Evolutionary conservation across 129 eudicot species (phyloP).

Genomic region (Tanacetum coccineum): DNA sequence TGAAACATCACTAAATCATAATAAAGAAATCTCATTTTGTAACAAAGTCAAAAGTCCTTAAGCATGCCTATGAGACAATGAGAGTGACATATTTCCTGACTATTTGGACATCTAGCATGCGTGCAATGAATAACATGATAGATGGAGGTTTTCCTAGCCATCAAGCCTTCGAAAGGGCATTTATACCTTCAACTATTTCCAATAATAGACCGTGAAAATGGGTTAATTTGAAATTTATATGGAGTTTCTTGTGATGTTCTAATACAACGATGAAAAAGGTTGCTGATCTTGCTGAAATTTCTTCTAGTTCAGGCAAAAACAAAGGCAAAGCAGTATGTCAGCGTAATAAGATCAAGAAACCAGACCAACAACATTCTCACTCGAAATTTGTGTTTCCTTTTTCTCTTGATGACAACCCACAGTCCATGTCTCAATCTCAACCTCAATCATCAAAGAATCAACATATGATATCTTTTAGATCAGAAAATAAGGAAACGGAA

Average conservation of each 20-base stretch:
- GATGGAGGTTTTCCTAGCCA: neutral
- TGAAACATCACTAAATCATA: slow-evolving; percentile 19
- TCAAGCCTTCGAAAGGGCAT: slow-evolving; percentile 3
- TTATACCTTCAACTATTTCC: neutral
- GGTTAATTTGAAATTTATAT: neutral
- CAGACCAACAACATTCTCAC: slow-evolving; percentile 7
- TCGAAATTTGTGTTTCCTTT: slow-evolving; percentile 41
- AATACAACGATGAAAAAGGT: slow-evolving; percentile 10
- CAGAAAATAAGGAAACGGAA: slow-evolving; percentile 1
- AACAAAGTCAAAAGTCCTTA: slow-evolving; percentile 23
- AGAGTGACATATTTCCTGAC: slow-evolving; percentile 33
- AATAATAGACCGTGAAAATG: neutral
- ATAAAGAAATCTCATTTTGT: slow-evolving; percentile 16
- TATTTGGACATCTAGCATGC: slow-evolving; percentile 24
- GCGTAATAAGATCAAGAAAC: slow-evolving; percentile 19
- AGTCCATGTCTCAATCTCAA: neutral
- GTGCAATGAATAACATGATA: slow-evolving; percentile 12
- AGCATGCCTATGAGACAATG: slow-evolving; percentile 25
- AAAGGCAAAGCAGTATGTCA: slow-evolving; percentile 12
- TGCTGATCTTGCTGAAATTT: slow-evolving; percentile 13
- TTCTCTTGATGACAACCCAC: slow-evolving; percentile 27
- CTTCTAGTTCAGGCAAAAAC: slow-evolving; percentile 1
- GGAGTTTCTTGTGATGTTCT: neutral
- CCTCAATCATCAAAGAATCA: slow-evolving; percentile 22
- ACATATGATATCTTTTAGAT: slow-evolving; percentile 36